phyloP scores from a whole-genome alignment of 352 stramenopile genomes.

The Globisporangium iwayamae region DNA sequence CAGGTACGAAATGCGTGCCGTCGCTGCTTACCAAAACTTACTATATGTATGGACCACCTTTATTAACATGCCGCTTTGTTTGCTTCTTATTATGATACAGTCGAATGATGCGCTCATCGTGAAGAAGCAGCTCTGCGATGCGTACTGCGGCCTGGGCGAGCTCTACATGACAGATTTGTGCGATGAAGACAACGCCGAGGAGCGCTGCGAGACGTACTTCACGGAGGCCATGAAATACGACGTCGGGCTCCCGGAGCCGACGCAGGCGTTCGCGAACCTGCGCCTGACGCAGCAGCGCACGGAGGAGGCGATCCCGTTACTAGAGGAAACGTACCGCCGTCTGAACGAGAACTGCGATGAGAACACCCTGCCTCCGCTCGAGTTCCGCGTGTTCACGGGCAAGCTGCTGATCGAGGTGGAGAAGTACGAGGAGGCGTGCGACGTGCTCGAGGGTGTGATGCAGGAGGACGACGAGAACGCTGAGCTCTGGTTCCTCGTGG shows the following conservation, averaged over 20 bases:
- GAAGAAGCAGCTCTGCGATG: slow-evolving; percentile 92
- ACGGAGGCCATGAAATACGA: slow-evolving; percentile 89
- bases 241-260: slow-evolving; percentile 88
- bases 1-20: slow-evolving; percentile 10
- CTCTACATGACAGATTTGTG: slow-evolving; percentile 98
- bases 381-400: slow-evolving; percentile 80
- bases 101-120: slow-evolving; percentile 55
- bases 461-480: slow-evolving; percentile 89
- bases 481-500: slow-evolving; percentile 88
- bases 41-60: not conserved
- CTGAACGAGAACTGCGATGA: slow-evolving; percentile 78
- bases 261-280: slow-evolving; percentile 94
- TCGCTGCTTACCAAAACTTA: not conserved
- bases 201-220: slow-evolving; percentile 89
- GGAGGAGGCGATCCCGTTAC: slow-evolving; percentile 83
- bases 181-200: slow-evolving; percentile 90
- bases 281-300: slow-evolving; percentile 91
- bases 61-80: not conserved
- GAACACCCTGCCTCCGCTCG: slow-evolving; percentile 70
- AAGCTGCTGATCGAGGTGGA: slow-evolving; percentile 88
- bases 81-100: not conserved
- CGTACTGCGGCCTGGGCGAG: slow-evolving; percentile 94
- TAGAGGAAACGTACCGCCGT: slow-evolving; percentile 90
- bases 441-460: slow-evolving; percentile 85
- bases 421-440: slow-evolving; percentile 72